Percentiles rank a stretch among this genome's conserved stretches.
These are phyloP conservation scores for Coemansia sp. DNA, from an alignment of 371 early-diverging fungal genomes.

Conservation along the genomic window DNA sequence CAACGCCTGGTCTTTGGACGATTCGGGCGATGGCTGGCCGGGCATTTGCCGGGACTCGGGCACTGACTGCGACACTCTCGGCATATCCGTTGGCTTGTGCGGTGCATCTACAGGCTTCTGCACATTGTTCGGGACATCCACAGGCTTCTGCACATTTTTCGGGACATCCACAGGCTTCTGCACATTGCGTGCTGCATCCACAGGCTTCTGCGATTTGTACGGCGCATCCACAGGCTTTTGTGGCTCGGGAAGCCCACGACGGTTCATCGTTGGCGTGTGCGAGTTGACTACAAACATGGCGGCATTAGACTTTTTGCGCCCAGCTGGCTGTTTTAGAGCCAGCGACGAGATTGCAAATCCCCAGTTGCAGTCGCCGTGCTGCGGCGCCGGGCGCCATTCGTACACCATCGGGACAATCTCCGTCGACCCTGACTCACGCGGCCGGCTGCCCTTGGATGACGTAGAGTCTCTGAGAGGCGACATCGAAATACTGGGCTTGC, in stretches of 20 bases:
- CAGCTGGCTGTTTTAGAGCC: constrained; percentile 32
- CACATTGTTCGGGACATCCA: neutral
- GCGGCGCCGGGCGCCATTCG: constrained; percentile 36
- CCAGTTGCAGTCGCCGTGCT: constrained; percentile 32
- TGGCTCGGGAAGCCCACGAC: constrained; percentile 15
- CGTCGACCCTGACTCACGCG: constrained; percentile 32
- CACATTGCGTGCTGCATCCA: neutral
- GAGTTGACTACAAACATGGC: constrained; percentile 33
- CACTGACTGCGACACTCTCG: constrained; percentile 3
- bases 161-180: neutral
- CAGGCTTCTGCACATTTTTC: neutral
- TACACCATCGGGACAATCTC: constrained; percentile 20
- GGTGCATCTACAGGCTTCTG: neutral
- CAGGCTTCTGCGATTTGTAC: neutral
- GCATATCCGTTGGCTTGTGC: neutral
- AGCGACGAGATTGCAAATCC: constrained; percentile 45
- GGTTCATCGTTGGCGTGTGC: constrained; percentile 43
- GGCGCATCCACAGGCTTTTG: constrained; percentile 10
- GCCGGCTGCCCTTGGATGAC: constrained; percentile 26
- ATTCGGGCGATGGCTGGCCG: neutral
- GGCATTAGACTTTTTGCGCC: constrained; percentile 24
- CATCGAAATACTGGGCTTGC: constrained; percentile 17
- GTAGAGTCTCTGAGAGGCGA: constrained; percentile 10
- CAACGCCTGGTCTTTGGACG: neutral
- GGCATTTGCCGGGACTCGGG: neutral